Evolutionary conservation across 345 rosid species (phyloP).

Genomic region (Zanthoxylum bungeanum): DNA sequence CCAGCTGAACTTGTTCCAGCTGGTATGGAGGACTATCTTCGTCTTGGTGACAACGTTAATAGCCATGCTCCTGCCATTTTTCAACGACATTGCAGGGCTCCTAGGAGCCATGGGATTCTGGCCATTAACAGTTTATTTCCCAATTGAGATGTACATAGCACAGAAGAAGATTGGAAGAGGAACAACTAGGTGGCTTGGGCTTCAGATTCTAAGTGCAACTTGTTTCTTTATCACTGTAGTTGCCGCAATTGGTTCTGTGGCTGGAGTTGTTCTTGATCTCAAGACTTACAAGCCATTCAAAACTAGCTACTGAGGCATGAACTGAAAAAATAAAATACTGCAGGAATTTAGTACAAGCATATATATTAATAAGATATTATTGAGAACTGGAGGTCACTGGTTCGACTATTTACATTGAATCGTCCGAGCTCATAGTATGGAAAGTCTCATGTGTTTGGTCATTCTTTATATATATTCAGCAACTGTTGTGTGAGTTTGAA

Average conservation of each 20-base stretch:
- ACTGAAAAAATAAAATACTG: no score
- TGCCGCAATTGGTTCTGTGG: conserved; percentile 52
- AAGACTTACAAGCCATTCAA: conserved; percentile 50
- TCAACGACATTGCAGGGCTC: conserved; percentile 49
- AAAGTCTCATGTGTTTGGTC: no score
- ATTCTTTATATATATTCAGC: no score
- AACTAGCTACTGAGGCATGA: conserved; percentile 32
- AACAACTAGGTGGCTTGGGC: conserved; percentile 39
- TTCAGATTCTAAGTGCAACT: conserved; percentile 38
- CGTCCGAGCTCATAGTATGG: no score
- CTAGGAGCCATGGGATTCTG: conserved; percentile 52
- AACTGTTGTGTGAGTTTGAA: no score
- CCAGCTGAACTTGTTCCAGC: conserved; percentile 46
- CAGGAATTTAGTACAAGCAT: not conserved
- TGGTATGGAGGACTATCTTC: conserved; percentile 51
- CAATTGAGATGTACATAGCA: conserved; percentile 49
- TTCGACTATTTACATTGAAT: no score
- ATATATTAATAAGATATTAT: no score
- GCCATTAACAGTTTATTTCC: conserved; percentile 55
- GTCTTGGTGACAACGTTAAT: conserved; percentile 38
- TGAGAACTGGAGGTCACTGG: no score
- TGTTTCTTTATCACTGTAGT: conserved; percentile 35
- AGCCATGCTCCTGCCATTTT: no score
- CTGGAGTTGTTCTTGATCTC: conserved; percentile 54
- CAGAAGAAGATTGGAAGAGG: conserved; percentile 35